Base-by-base conservation (phyloP, 2,329 filamentous ascomycete genomes). In the Calonectria montana region DNA sequence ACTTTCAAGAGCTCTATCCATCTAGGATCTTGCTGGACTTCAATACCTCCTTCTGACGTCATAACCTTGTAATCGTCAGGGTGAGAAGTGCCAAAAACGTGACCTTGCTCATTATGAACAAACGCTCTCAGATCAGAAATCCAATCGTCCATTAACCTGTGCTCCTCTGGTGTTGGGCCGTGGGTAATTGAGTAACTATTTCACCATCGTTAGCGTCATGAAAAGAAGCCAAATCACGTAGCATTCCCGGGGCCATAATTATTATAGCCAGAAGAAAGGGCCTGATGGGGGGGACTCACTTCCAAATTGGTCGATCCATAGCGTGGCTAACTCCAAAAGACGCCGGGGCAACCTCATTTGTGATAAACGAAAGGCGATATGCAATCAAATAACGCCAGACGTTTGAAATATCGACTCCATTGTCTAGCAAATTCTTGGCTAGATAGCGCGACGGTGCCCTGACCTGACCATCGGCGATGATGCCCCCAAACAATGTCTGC, bases 251-350 rank as follows among this genome's bases (percentile, higher is more conserved):
- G n/a, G 16, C 18, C 16, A 5, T n/a, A 5, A 43, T 18, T 45
- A 27, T 9, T 15, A n/a, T 2, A 18, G 10, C 47, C 2, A 15
- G 23, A 31, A 29, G 2, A 29, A 15, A 21, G 12, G 10, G 21
- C 1, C 21, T 9, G 2, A 8, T 18, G 48, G 1, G 8, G 13
- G 25, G 29, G 4, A 61, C 70, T 57, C 41, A 73, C 71, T 73
- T 73, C 71, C 71, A 73, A 43, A 73, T 70, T 2, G 71, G 71
- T 29, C 64, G 47, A 16, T 73, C 71, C 71, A 73, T 73, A 3
- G 71, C 71, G 43, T 73, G 71, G 57, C 62, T 70, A 13, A 73
- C 71, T 3, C 71, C 71, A n/a, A 70, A 73, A n/a, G 71, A 73
- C 8, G 57, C 63, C 23, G 71, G 71, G 27, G 71, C 71, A 25